Evolutionary conservation across 345 rosid genomes (phyloP).

Genomic region (Eutrema japonicum): DNA sequence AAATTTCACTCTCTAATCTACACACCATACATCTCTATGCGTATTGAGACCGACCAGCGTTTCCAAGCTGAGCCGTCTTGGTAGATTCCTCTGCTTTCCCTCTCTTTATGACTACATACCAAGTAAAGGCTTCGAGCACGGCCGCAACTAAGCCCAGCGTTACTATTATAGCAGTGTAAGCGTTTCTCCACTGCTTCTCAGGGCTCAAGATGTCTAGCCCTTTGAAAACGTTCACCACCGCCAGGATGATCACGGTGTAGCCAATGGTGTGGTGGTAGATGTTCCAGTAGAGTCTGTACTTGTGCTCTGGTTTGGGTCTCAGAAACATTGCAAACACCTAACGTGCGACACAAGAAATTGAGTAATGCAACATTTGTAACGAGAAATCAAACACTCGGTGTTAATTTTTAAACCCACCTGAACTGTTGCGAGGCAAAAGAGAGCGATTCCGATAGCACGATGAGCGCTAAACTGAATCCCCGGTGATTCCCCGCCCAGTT

Average conservation of each 20-base stretch:
- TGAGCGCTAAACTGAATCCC: conserved; percentile 59
- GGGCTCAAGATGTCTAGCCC: conserved; percentile 75
- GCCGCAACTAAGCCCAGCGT: conserved; percentile 29
- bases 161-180: conserved; percentile 49
- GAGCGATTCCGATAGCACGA: conserved; percentile 67
- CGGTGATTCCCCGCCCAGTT: conserved; percentile 73
- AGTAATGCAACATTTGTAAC: neutral
- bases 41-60: conserved; percentile 21
- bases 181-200: conserved; percentile 72
- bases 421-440: conserved; percentile 78
- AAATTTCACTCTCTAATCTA: conserved; percentile 13
- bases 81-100: conserved; percentile 32
- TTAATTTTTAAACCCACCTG: conserved; percentile 50
- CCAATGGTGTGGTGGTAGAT: conserved; percentile 78
- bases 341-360: neutral
- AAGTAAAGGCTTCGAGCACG: conserved; percentile 42
- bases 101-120: conserved; percentile 44
- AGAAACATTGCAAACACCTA: conserved; percentile 81
- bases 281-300: conserved; percentile 78
- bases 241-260: conserved; percentile 59
- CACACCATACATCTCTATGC: conserved; percentile 14
- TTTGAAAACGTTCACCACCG: conserved; percentile 69
- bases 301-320: conserved; percentile 87
- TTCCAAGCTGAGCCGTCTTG: conserved; percentile 25
- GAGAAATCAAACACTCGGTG: neutral